Base-by-base conservation (phyloP, 768 basidiomycete species). In the Russula vinacea region DNA sequence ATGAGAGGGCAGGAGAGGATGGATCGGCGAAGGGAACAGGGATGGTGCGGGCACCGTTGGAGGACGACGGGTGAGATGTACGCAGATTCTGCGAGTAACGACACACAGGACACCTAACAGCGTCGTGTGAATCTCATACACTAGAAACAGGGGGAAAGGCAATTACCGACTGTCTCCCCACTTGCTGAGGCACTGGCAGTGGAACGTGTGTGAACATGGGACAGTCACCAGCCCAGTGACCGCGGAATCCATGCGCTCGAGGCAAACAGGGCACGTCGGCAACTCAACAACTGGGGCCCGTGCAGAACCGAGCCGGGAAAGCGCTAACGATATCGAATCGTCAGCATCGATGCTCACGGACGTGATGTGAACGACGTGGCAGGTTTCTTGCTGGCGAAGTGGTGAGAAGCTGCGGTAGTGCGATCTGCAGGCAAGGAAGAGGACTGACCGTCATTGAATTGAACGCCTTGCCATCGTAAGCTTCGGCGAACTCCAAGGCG, bases 171-270 rank as follows among this genome's bases (percentile, higher is more conserved):
- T 93, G 73, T 97, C 93, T 2, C 94, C 94, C 95, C 95, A 98
- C 78, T 95, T 94, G 68, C 89, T 90, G 49, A 98, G 77, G 72
- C 95, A 98, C 74, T 85, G 84, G 71, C 95, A 98, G 71, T 98
- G 94, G 74, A 96, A 98, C 3, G 92, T 92, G 73, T 98, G 96
- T 9, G 92, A 90, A 72, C 97, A 99, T 2, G 94, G 93, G 0
- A 98, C 91, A 11, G 96, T 98, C 17, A 98, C 92, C 22, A 99
- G 83, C 9, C 97, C 97, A 3, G 94, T 97, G 14, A 96, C 89
- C 1, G 89, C 88, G 19, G 92, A 84, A 73, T 99, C 97, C 88
- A 99, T 94, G 59, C 95, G 82, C 73, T 99, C 96, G 17, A 98
- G 83, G 70, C 96, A 98, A n/a, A 97, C 95, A 0, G 95, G 94